These are phyloP conservation scores for Dendrobium catenatum DNA, from an alignment of 106 monocot species.

Conservation along the genomic window DNA sequence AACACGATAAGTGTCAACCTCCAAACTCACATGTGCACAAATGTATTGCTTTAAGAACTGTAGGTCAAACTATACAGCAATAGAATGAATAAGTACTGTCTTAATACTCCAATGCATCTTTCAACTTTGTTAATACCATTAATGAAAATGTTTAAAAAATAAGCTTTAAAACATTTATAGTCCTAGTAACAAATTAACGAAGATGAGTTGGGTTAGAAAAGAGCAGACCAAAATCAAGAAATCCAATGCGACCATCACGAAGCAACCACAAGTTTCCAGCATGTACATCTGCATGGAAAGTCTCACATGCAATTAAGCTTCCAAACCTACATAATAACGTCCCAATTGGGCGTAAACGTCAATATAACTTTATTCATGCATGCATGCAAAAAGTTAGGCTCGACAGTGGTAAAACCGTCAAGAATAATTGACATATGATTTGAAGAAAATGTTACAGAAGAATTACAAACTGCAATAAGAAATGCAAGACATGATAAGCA, in stretches of 20 bases:
- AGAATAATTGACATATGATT: background rate
- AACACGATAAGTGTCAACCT: no score
- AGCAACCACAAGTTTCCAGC: slow-evolving; percentile 97
- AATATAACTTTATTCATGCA: background rate
- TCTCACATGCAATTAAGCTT: slow-evolving; percentile 84
- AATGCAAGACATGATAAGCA: background rate
- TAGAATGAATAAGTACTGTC: background rate
- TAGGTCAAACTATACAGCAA: background rate
- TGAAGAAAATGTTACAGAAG: background rate
- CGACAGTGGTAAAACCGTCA: background rate
- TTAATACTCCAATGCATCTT: background rate
- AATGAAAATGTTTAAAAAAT: background rate
- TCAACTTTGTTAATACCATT: background rate
- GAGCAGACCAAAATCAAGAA: slow-evolving; percentile 88
- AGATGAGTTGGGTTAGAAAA: background rate
- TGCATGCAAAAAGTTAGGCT: background rate
- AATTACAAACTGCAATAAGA: background rate
- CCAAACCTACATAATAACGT: slow-evolving; percentile 65
- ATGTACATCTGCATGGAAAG: slow-evolving; percentile 99
- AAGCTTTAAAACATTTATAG: background rate
- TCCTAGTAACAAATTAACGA: background rate
- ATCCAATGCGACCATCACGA: slow-evolving; percentile 89
- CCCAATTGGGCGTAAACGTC: background rate
- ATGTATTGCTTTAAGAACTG: background rate
- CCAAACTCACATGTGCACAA: background rate